Conservation (phyloP, 768 basidiomycete genomes). For the Coprinopsis marcescibilis region DNA sequence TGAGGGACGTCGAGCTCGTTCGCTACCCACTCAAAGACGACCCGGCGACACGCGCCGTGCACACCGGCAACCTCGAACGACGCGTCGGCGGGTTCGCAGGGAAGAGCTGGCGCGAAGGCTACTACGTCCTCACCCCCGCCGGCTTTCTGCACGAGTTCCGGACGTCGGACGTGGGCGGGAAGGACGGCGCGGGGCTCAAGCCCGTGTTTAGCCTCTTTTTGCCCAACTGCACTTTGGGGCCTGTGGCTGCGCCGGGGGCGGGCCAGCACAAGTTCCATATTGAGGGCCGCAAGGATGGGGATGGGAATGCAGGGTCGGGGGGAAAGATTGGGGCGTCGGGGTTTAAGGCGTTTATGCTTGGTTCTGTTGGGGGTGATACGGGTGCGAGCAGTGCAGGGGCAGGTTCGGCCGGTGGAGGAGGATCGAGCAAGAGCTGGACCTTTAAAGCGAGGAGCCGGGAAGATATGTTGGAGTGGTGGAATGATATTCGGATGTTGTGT, state of each 20-base stretch:
- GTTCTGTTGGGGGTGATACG: not conserved
- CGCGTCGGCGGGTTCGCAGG: conserved; percentile 71
- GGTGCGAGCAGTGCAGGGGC: not conserved
- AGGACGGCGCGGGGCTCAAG: conserved; percentile 18
- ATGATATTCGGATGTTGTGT: conserved; percentile 90
- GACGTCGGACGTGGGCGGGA: conserved; percentile 57
- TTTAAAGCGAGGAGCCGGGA: conserved; percentile 88
- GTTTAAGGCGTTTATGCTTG: not conserved
- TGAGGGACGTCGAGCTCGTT: conserved; percentile 72
- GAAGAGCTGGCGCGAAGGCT: conserved; percentile 75
- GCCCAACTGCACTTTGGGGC: conserved; percentile 92
- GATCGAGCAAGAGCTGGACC: conserved; percentile 66
- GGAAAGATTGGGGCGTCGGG: conserved; percentile 30
- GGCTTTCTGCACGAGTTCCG: conserved; percentile 94
- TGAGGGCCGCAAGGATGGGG: conserved; percentile 83
- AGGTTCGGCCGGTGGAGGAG: conserved; percentile 28
- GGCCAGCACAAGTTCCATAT: conserved; percentile 95
- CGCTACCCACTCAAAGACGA: conserved; percentile 90
- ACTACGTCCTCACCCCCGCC: conserved; percentile 90
- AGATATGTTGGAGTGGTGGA: conserved; percentile 99
- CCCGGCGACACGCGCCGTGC: conserved; percentile 76
- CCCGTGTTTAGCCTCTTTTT: conserved; percentile 77
- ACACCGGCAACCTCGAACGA: conserved; percentile 86
- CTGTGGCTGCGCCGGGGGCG: conserved; percentile 63
- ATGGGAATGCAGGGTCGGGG: conserved; percentile 44